These are phyloP conservation scores for Inonotus hispidus DNA, from an alignment of 1,284 basidiomycete species.

Conservation along the genomic window DNA sequence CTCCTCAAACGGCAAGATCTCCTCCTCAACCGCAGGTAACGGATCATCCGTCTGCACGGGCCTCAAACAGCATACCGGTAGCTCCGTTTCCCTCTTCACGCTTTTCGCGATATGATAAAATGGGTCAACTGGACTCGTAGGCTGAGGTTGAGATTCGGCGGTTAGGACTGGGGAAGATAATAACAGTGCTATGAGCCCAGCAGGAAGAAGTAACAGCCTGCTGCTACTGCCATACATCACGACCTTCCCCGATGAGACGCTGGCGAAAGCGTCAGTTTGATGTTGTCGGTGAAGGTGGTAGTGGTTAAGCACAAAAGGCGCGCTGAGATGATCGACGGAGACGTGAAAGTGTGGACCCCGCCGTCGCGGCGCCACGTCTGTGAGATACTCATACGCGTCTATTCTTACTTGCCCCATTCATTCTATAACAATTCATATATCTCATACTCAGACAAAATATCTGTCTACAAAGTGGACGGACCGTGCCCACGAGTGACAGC, in stretches of 20 bases:
- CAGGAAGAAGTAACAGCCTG: slow-evolving; percentile 12
- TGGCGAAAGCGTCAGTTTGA: background rate
- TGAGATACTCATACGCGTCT: background rate
- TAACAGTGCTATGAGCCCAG: slow-evolving; percentile 15
- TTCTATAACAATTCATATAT: background rate
- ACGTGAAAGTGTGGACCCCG: background rate
- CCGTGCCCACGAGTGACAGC: background rate
- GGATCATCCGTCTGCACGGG: slow-evolving; percentile 44
- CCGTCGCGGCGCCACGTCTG: background rate
- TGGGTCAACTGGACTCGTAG: slow-evolving; percentile 49
- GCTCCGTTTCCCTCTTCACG: slow-evolving; percentile 43
- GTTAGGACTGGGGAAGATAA: slow-evolving; percentile 8
- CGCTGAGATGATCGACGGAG: background rate
- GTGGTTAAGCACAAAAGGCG: background rate
- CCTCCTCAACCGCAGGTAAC: slow-evolving; percentile 27
- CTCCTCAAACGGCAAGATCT: slow-evolving; percentile 83
- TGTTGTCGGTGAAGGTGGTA: background rate
- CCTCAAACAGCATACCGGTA: slow-evolving; percentile 62
- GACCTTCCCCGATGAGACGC: background rate
- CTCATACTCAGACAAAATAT: background rate
- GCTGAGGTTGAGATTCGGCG: slow-evolving; percentile 19
- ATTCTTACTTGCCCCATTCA: background rate
- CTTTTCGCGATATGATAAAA: slow-evolving; percentile 50
- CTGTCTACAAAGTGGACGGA: background rate
- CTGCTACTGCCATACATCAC: background rate